phyloP scores from a whole-genome alignment of 352 stramenopile genomes.

The Sclerospora graminicola region DNA sequence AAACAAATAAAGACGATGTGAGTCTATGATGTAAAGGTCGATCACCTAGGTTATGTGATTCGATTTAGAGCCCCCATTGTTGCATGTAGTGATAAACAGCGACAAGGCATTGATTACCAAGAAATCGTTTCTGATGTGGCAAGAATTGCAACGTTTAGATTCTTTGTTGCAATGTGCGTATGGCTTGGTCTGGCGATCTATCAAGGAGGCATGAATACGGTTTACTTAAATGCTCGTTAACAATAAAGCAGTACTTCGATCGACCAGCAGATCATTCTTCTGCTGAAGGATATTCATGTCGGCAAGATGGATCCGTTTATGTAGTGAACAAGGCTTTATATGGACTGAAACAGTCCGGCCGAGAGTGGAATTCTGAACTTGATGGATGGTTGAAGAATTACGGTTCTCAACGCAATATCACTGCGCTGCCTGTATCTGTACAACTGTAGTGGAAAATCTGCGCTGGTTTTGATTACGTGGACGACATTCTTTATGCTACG shows the following conservation, averaged over 20 bases:
- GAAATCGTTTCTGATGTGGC: conserved; percentile 1
- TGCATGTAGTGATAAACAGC: conserved; percentile 1
- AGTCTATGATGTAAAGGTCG: conserved; percentile 3
- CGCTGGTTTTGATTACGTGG: background rate
- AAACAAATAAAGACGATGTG: conserved; percentile 3
- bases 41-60: conserved; percentile 3
- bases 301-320: background rate
- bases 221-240: background rate
- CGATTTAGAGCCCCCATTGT: conserved; percentile 4
- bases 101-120: background rate
- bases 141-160: conserved; percentile 4
- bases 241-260: background rate
- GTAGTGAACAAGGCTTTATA: background rate
- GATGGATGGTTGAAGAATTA: too few species aligned
- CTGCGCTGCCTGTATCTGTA: background rate
- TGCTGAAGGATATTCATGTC: too few species aligned
- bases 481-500: background rate
- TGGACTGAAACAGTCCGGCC: background rate
- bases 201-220: background rate
- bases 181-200: background rate
- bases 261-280: background rate
- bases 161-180: conserved; percentile 1
- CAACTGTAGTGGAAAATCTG: background rate
- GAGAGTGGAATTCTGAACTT: background rate
- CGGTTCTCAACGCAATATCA: background rate